phyloP scores from a whole-genome alignment of 192 early-diverging fungal genomes.

The Podila verticillata region DNA sequence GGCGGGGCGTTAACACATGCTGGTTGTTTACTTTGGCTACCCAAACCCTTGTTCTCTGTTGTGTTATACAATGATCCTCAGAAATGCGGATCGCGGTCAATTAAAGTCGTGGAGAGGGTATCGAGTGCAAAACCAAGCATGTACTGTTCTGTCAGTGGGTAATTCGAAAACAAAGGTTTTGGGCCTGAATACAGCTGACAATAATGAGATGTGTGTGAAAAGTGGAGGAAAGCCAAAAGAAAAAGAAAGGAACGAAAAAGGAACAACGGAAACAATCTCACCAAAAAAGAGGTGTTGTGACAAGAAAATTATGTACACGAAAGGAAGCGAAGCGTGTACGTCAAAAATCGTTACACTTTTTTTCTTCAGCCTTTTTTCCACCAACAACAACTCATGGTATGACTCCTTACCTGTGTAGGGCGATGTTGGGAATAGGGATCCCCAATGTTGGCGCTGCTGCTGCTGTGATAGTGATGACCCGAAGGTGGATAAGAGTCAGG shows the following conservation, averaged over 20 bases:
- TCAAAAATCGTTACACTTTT: too few relatives aligned
- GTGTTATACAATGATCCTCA: too few relatives aligned
- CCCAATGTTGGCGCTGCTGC: conserved; percentile 36
- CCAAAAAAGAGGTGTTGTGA: neutral
- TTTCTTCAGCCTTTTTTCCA: neutral
- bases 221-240: neutral
- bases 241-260: neutral
- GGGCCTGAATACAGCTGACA: neutral
- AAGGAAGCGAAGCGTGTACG: neutral
- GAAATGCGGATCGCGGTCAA: too few relatives aligned
- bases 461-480: conserved; percentile 32
- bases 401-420: conserved; percentile 25
- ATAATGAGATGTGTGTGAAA: neutral
- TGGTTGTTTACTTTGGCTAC: too few relatives aligned
- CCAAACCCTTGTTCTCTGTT: too few relatives aligned
- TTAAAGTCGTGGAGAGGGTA: too few relatives aligned
- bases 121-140: too few relatives aligned
- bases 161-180: too few relatives aligned
- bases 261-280: neutral
- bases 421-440: conserved; percentile 10
- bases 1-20: too few relatives aligned
- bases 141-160: too few relatives aligned
- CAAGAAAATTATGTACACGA: neutral
- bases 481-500: neutral
- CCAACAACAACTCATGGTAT: neutral